Evolutionary conservation across 1,284 basidiomycete species (phyloP), one percentile per base, ranked within the genome.

Genomic region (Coniferiporia sulphurascens): DNA sequence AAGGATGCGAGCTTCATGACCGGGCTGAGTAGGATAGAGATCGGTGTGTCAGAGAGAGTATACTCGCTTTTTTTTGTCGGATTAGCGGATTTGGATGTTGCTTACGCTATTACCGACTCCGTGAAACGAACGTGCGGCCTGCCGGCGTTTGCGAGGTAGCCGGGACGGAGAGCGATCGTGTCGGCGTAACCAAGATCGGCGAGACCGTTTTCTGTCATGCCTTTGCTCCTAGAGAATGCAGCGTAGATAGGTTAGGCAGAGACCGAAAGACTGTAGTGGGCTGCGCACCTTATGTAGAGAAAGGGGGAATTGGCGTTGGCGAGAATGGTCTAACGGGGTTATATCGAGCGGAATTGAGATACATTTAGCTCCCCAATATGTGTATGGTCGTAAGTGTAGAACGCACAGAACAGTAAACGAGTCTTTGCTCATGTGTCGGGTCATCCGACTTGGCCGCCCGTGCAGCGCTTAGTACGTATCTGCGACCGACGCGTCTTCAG

Each of bases 121-220:
- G 61, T 49, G 15, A 66, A 34, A 71, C 68, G n/a, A 12, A 15
- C 17, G 35, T 45, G 17, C 13, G 48, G 19, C 58, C 52, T 19
- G 68, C 56, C 0, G 70, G 61, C 61, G 43, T 62, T 62, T 12
- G 63, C 15, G 54, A 78, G 64, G 46, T 69, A 66, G 1, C 72
- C 76, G 0, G 76, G 76, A 3, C 72, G 65, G 64, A 74, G 69
- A 44, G 76, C 66, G 57, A 75, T 67, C 3, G 70, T 70, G 12
- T 73, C 69, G 6, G 60, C 35, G 61, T 74, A 78, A 12, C 69
- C 70, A 3, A 76, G 56, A 4, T 58, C 59, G 2, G 74, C 72
- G 32, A 78, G 65, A 0, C 65, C 72, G 55, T 73, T 67, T 63
- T 78, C 76, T 4, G 76, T 78, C 36, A 72, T 50, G 17, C 76